A percentile compares a stretch with the other conserved stretches of the same genome.
Conservation (phyloP, 2,329 filamentous ascomycete species). For the Chrysosporium keratinophilum region DNA sequence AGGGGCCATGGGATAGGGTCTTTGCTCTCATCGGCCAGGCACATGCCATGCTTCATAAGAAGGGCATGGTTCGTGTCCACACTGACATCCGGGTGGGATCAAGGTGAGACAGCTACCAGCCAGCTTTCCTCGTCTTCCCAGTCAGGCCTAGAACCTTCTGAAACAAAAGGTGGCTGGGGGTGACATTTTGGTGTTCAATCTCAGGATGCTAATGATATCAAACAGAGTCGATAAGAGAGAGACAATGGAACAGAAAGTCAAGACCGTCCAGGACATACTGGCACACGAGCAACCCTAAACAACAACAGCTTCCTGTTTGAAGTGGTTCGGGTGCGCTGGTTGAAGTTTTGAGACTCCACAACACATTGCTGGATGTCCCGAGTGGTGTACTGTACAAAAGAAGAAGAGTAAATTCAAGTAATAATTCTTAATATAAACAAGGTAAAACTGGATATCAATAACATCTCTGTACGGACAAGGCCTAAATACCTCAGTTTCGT, state of each 20-base stretch:
- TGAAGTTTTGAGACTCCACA: neutral
- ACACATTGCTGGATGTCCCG: too few relatives aligned
- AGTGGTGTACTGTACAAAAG: neutral
- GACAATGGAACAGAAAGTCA: slow-evolving; percentile 68
- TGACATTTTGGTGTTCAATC: neutral
- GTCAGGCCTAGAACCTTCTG: neutral
- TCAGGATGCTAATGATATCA: neutral
- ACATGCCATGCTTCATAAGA: slow-evolving; percentile 63
- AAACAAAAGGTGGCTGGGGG: neutral
- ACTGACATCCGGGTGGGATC: slow-evolving; percentile 78
- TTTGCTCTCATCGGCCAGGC: slow-evolving; percentile 79
- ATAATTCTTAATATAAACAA: neutral
- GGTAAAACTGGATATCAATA: neutral
- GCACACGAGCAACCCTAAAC: slow-evolving; percentile 19
- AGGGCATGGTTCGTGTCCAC: slow-evolving; percentile 74
- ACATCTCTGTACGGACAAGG: neutral
- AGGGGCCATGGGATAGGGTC: slow-evolving; percentile 83
- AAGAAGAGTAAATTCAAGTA: neutral
- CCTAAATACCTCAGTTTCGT: neutral
- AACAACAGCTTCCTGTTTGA: neutral
- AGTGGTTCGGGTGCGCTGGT: neutral
- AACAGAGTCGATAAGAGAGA: slow-evolving; percentile 74
- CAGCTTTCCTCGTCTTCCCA: neutral
- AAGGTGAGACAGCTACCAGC: slow-evolving; percentile 41
- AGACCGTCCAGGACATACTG: slow-evolving; percentile 47